Evolutionary conservation across 768 basidiomycete genomes (phyloP).

Genomic region (Exidia glandulosa): DNA sequence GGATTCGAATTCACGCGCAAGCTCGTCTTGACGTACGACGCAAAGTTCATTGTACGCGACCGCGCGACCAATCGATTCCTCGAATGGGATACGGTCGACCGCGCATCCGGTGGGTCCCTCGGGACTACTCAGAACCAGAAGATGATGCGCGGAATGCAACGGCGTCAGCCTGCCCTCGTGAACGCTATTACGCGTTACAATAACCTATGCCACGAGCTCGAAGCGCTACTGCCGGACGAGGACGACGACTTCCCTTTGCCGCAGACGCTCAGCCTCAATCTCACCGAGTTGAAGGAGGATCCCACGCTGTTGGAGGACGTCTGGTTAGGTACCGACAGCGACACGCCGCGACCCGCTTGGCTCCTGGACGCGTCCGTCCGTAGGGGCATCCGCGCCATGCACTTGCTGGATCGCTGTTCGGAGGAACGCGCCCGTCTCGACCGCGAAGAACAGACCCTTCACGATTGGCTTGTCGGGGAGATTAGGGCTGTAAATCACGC

Average conservation of each 20-base stretch:
- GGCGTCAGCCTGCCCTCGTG: slow-evolving; percentile 20
- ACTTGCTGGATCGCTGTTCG: slow-evolving; percentile 16
- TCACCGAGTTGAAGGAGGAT: slow-evolving; percentile 10
- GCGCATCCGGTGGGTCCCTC: slow-evolving; percentile 19
- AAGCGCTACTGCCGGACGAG: slow-evolving; percentile 13
- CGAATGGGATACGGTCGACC: slow-evolving; percentile 27
- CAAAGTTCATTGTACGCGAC: slow-evolving; percentile 30
- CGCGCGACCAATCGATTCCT: slow-evolving; percentile 24
- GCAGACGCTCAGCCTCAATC: slow-evolving; percentile 17
- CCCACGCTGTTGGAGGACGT: slow-evolving; percentile 25
- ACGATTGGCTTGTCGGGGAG: slow-evolving; percentile 23
- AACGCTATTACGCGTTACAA: slow-evolving; percentile 22
- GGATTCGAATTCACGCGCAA: slow-evolving; percentile 19
- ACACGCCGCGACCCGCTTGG: slow-evolving; percentile 17
- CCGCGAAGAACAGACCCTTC: slow-evolving; percentile 23
- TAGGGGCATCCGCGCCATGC: slow-evolving; percentile 21
- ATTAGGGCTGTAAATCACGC: background rate
- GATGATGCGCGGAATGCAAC: slow-evolving; percentile 20
- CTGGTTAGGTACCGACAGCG: slow-evolving; percentile 22
- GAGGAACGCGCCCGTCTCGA: slow-evolving; percentile 20
- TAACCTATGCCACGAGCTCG: slow-evolving; percentile 15
- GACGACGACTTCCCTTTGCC: slow-evolving; percentile 21
- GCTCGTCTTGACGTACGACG: slow-evolving; percentile 24
- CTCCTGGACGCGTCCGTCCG: slow-evolving; percentile 20
- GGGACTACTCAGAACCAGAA: slow-evolving; percentile 25